Conservation (phyloP, 2,329 filamentous ascomycete genomes). For the Karstenula rhodostoma region DNA sequence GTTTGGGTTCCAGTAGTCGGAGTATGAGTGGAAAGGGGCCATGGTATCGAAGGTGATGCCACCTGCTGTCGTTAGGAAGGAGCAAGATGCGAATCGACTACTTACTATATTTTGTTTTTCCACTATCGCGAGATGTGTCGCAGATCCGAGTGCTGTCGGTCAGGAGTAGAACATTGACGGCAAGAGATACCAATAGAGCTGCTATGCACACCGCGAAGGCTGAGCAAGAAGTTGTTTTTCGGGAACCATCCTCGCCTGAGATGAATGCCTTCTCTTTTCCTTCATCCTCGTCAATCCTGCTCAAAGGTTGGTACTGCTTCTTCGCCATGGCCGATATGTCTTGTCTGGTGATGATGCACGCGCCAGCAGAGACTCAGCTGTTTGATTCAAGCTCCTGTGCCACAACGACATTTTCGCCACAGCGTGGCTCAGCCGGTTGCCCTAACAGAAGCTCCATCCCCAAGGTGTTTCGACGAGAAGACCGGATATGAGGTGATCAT, state of each 20-base stretch:
- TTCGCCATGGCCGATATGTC: slow-evolving; percentile 27
- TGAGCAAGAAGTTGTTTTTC: slow-evolving; percentile 36
- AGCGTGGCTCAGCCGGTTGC: not conserved
- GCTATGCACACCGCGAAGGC: slow-evolving; percentile 38
- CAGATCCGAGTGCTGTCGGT: slow-evolving; percentile 37
- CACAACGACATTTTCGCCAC: not conserved
- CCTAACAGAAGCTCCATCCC: too few relatives aligned
- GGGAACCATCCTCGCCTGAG: slow-evolving; percentile 37
- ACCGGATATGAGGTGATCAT: too few relatives aligned
- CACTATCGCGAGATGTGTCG: slow-evolving; percentile 21
- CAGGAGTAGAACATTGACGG: slow-evolving; percentile 39
- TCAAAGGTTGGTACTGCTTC: slow-evolving; percentile 36
- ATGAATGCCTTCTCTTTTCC: slow-evolving; percentile 33
- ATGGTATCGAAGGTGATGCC: slow-evolving; percentile 39
- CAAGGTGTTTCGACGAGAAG: too few relatives aligned
- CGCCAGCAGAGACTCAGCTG: slow-evolving; percentile 1
- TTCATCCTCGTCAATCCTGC: slow-evolving; percentile 33
- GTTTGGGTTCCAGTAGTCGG: slow-evolving; percentile 43
- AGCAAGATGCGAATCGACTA: not conserved
- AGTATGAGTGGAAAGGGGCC: slow-evolving; percentile 36
- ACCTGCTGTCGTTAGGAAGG: slow-evolving; percentile 20
- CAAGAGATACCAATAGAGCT: slow-evolving; percentile 40
- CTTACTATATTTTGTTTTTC: slow-evolving; percentile 38
- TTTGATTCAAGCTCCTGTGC: not conserved
- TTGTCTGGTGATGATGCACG: slow-evolving; percentile 11